Base-by-base conservation (phyloP, 352 stramenopile genomes). In the Thalassiosira mediterranea region DNA sequence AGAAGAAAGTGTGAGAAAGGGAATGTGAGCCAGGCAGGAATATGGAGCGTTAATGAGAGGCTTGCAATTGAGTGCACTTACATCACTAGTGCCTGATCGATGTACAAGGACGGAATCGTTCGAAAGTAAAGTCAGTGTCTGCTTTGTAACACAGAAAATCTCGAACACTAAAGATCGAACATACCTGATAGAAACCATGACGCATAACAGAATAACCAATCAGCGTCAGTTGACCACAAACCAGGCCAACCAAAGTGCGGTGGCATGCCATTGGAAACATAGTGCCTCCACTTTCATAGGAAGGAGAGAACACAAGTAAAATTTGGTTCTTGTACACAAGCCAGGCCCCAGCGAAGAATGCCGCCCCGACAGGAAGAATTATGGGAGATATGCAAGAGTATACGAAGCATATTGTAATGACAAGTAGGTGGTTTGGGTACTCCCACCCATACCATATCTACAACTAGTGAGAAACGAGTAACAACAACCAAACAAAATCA, bases 321-420 rank as follows among this genome's bases (percentile, higher is more conserved):
- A 95, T 83, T 80, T 95, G 89, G 42, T 94, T 89, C 74, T 94
- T 94, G 84, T 95, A 95, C 0, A 94, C 83, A 44, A 95, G 66
- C 46, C 92, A 83, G 32, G 87, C 76, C 21, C 81, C 66, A 13
- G 87, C 67, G 65, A 95, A 96, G 81, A 93, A 95, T n/a, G 90
- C 52, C 13, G 80, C 62, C 8, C 83, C 87, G 47, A 93, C 79
- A 19, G 84, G 86, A 29, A 94, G 63, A 70, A 94, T 91, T 32
- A 88, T 66, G 2, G 81, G 81, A 37, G 67, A 83, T 51, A 87
- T 89, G 63, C 76, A 84, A 19, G 53, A 67, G 34, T 85, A 82
- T 2, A 72, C 75, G 49, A 92, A 92, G 23, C 76, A 90, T 75
- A 95, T 92, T 42, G 94, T 79, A 13, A 96, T 87, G 11, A 95